phyloP scores from a whole-genome alignment of 306 rosid genomes.

The Castanea sativa region DNA sequence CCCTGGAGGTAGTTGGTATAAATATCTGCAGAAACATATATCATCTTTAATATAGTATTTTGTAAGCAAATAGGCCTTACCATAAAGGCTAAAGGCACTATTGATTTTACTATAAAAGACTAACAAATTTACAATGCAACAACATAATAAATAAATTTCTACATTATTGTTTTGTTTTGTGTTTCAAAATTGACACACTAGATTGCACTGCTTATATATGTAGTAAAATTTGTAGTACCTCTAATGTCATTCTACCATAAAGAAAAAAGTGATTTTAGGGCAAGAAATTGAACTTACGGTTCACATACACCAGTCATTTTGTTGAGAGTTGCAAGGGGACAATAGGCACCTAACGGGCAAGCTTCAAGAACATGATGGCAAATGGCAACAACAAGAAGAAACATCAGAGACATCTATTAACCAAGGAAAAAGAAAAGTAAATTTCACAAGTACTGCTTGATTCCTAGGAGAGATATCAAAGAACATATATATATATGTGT shows the following conservation, averaged over 20 bases:
- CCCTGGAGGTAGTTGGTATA: constrained; percentile 80
- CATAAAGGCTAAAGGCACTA: not conserved
- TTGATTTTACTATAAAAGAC: too few species aligned
- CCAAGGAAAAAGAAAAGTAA: not conserved
- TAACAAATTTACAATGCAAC: too few species aligned
- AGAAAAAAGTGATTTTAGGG: not conserved
- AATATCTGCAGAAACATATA: constrained; percentile 56
- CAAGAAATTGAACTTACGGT: constrained; percentile 70
- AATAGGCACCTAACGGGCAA: constrained; percentile 90
- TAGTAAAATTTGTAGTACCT: too few species aligned
- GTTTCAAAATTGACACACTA: too few species aligned
- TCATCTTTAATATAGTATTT: not conserved
- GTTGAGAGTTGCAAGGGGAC: constrained; percentile 78
- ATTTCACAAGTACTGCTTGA: not conserved
- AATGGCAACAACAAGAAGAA: constrained; percentile 27
- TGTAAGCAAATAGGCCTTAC: not conserved
- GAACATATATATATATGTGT: too few species aligned
- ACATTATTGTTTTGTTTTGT: too few species aligned
- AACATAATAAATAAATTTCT: too few species aligned
- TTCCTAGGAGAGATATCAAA: not conserved
- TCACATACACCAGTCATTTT: constrained; percentile 75
- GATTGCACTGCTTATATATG: too few species aligned
- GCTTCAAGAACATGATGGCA: constrained; percentile 52
- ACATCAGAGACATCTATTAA: constrained; percentile 31
- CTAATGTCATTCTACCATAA: not conserved